phyloP scores from a whole-genome alignment of 306 rosid species.

The Sophora flavescens region DNA sequence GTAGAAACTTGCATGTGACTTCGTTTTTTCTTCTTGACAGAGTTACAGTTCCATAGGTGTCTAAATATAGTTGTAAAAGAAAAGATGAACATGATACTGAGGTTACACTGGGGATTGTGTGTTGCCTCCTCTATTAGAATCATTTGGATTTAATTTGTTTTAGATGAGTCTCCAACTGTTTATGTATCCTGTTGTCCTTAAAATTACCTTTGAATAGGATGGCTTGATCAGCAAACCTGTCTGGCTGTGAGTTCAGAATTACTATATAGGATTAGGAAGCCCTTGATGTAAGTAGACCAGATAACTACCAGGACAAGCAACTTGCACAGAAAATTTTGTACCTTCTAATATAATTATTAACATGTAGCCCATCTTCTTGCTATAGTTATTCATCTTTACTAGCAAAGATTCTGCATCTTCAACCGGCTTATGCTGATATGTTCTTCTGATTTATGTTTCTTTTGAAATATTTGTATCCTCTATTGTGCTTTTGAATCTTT shows the following conservation, averaged over 20 bases:
- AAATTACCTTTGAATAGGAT: neutral
- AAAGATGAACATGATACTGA: slow-evolving; percentile 1
- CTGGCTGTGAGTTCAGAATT: neutral
- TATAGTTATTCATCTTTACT: slow-evolving; percentile 5
- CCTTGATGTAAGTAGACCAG: too few relatives aligned
- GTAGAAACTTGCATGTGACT: neutral
- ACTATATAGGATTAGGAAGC: too few relatives aligned
- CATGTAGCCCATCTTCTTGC: neutral
- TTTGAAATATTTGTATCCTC: slow-evolving; percentile 3
- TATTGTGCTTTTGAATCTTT: neutral
- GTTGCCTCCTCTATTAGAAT: neutral
- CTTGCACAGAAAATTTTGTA: slow-evolving; percentile 31
- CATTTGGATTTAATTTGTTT: neutral
- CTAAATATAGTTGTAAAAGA: neutral
- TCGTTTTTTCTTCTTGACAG: neutral
- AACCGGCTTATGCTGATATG: slow-evolving; percentile 11
- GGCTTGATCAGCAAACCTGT: neutral
- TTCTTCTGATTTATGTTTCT: slow-evolving; percentile 31
- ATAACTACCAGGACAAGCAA: neutral
- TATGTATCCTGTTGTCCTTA: too few relatives aligned
- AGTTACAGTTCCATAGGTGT: neutral
- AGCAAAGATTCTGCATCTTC: neutral
- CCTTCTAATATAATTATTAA: slow-evolving; percentile 28
- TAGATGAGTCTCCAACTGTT: neutral
- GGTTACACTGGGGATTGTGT: neutral